Evolutionary conservation across 192 early-diverging fungal species (phyloP).

Genomic region (Rhizophagus clarus): DNA sequence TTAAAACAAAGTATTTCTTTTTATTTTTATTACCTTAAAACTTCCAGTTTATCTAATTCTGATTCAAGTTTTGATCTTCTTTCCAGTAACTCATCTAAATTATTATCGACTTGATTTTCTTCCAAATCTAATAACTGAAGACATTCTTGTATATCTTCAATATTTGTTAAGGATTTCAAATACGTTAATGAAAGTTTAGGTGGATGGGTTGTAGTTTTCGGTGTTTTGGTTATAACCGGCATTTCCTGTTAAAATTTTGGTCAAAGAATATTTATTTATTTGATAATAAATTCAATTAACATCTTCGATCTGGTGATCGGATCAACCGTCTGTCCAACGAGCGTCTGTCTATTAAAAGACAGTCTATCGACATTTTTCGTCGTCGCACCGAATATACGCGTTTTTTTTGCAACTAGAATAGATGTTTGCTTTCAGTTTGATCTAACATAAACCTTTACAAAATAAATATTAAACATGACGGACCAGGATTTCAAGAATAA

Average conservation of each 20-base stretch:
- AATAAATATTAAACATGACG: not conserved
- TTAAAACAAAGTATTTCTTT: not conserved
- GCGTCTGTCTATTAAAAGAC: not conserved
- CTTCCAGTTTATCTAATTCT: conserved; percentile 55
- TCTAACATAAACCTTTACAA: not conserved
- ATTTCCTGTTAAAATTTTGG: not conserved
- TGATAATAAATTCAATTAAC: no score
- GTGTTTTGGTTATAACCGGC: not conserved
- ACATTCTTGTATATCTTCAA: conserved; percentile 62
- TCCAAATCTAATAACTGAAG: conserved; percentile 61
- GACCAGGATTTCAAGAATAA: conserved; percentile 25
- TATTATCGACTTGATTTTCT: conserved; percentile 61
- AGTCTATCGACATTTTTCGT: not conserved
- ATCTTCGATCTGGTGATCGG: not conserved
- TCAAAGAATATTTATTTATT: no score
- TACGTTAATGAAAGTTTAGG: conserved; percentile 32
- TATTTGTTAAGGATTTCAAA: conserved; percentile 58
- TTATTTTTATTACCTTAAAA: conserved; percentile 47
- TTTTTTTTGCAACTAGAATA: not conserved
- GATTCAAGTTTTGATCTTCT: conserved; percentile 50
- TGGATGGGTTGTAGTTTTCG: not conserved
- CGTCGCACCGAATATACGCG: not conserved
- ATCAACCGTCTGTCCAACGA: not conserved
- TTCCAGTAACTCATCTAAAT: conserved; percentile 59
- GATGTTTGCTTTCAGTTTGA: not conserved